Base-by-base conservation (phyloP, 768 basidiomycete species). In the Tephrocybe sp. region DNA sequence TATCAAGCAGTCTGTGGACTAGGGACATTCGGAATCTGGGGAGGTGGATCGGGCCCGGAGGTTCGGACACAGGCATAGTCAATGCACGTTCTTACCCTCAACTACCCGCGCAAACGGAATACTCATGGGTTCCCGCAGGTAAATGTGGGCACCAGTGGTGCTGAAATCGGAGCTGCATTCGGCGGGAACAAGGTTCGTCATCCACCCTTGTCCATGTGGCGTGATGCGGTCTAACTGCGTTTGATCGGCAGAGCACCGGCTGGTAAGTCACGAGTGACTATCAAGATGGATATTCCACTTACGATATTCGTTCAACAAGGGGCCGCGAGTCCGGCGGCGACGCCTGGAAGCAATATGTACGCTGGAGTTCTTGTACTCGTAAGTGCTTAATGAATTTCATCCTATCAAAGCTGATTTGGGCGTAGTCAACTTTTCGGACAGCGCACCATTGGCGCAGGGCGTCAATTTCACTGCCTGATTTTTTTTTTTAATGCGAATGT, bases 331-430 rank as follows among this genome's bases (percentile, higher is more conserved):
- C 91, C 6, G 96, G 96, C 31, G 95, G 95, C 44, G 96, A 98
- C 68, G 89, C 95, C n/a, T 98, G 96, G 96, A 94, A 95, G 67
- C 91, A 96, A 67, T 94, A 94, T 59, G 89, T 94, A 32, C 83
- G 92, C 44, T 95, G 90, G 90, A 86, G 87, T 67, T 83, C 88
- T 38, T 94, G 91, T 66, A 97, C 95, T 9, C 72, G 79, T 79
- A 61, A 42, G 75, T 55, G 15, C 25, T 24, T 15, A 16, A 5
- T 43, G 18, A 12, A 19, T 15, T 32, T 36, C 32, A n/a, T 30
- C 21, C 31, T 2, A 13, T 22, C 4, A n/a, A 37, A 16, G 46
- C 51, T 60, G 41, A 59, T 41, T 42, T 34, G 41, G 44, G 18
- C 53, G 26, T 51, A 80, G 78, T 98, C 66, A 98, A 98, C 70